Evolutionary conservation across 768 basidiomycete species (phyloP).

Genomic region (Calocybe cyanea): DNA sequence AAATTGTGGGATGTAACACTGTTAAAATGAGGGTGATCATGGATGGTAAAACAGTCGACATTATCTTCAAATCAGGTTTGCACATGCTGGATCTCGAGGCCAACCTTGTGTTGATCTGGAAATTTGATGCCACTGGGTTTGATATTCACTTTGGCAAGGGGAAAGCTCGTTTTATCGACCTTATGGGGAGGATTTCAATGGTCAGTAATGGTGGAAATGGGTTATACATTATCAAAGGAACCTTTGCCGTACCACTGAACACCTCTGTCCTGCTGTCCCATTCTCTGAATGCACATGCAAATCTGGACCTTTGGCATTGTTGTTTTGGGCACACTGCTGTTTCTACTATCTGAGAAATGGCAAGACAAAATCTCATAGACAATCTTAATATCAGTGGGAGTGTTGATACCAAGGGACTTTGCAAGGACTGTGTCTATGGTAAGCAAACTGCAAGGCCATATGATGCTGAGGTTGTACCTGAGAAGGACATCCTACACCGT

Average conservation of each 20-base stretch:
- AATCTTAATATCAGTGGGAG: no score
- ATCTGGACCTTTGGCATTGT: constrained; percentile 23
- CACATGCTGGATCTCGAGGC: constrained; percentile 4
- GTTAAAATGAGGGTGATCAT: neutral
- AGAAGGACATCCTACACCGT: no score
- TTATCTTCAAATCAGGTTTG: neutral
- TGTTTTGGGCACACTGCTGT: constrained; percentile 19
- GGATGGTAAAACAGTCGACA: neutral
- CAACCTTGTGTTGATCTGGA: constrained; percentile 2
- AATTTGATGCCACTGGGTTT: constrained; percentile 1
- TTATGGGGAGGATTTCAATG: neutral
- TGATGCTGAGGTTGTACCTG: no score
- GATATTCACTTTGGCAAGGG: neutral
- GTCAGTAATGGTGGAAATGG: neutral
- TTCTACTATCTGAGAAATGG: constrained; percentile 12
- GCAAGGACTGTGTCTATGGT: no score
- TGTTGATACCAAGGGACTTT: constrained; percentile 5
- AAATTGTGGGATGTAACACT: neutral
- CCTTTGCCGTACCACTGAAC: neutral
- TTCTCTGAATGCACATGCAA: constrained; percentile 14
- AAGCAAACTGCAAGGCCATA: no score
- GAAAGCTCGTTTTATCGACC: neutral
- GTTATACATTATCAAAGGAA: neutral
- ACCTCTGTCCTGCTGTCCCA: constrained; percentile 5
- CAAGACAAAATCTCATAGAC: constrained; percentile 9